Evolutionary conservation across 108 stramenopile genomes (phyloP).

Genomic region (Cyclostephanos tholiformis): DNA sequence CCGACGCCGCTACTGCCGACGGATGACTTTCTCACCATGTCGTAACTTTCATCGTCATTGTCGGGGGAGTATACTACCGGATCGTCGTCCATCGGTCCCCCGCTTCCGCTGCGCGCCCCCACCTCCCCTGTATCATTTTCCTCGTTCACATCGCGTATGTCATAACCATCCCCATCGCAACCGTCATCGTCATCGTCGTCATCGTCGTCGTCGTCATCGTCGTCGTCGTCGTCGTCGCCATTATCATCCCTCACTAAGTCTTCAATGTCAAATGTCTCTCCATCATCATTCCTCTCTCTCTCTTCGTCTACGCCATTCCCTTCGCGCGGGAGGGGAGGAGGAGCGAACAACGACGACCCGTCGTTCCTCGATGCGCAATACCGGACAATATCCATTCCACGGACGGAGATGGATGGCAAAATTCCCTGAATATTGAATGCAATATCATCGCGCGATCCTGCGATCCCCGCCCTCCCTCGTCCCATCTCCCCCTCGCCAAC

Average conservation of each 20-base stretch:
- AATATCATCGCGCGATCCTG: slow-evolving; percentile 31
- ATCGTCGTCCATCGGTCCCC: no score
- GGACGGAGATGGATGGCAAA: slow-evolving; percentile 56
- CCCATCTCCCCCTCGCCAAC: not conserved
- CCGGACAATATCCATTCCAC: slow-evolving; percentile 41
- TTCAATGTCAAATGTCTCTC: not conserved
- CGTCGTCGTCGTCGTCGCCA: not conserved
- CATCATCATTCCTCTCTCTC: slow-evolving; percentile 25
- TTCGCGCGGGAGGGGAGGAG: no score
- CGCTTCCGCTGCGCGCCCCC: not conserved
- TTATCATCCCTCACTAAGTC: not conserved
- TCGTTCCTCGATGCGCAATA: slow-evolving; percentile 42
- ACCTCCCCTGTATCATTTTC: not conserved
- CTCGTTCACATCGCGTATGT: not conserved
- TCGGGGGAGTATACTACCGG: not conserved
- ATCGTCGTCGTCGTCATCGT: not conserved
- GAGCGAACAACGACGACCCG: no score
- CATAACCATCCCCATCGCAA: not conserved
- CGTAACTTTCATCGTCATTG: slow-evolving; percentile 19
- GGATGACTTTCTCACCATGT: not conserved
- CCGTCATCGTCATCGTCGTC: not conserved
- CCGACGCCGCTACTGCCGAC: not conserved
- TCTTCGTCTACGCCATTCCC: slow-evolving; percentile 16
- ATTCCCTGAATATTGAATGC: slow-evolving; percentile 55
- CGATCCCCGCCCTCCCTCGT: not conserved